Conservation (phyloP, 495 filamentous ascomycete species). For the Aspergillus cavernicola region DNA sequence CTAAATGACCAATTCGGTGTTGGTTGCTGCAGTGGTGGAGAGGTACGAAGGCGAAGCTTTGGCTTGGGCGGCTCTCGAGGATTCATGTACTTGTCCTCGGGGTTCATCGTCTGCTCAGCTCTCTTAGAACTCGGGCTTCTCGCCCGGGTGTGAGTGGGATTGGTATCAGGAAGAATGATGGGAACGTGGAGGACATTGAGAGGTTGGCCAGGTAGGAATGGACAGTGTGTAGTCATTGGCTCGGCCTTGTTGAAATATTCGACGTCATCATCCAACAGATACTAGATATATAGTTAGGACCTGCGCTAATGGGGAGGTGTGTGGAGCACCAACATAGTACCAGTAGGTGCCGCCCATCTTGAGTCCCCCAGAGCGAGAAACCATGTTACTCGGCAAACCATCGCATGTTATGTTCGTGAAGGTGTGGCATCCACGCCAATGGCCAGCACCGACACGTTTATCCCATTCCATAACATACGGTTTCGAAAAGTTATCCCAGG, state of each 20-base stretch:
- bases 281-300: slow-evolving; percentile 48
- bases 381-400: slow-evolving; percentile 53
- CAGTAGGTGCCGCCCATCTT: slow-evolving; percentile 93
- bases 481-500: slow-evolving; percentile 87
- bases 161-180: slow-evolving; percentile 53
- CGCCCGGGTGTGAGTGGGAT: slow-evolving; percentile 33
- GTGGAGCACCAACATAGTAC: slow-evolving; percentile 69
- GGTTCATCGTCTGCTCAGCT: slow-evolving; percentile 68
- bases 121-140: slow-evolving; percentile 35
- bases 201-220: slow-evolving; percentile 78
- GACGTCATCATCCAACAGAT: slow-evolving; percentile 68
- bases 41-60: slow-evolving; percentile 51
- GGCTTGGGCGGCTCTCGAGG: slow-evolving; percentile 60
- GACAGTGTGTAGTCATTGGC: slow-evolving; percentile 73
- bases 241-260: slow-evolving; percentile 69
- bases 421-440: slow-evolving; percentile 81
- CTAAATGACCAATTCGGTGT: slow-evolving; percentile 24
- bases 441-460: slow-evolving; percentile 58
- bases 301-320: background rate
- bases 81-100: slow-evolving; percentile 68
- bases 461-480: slow-evolving; percentile 78
- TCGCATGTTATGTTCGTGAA: slow-evolving; percentile 84
- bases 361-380: slow-evolving; percentile 69
- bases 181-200: slow-evolving; percentile 82
- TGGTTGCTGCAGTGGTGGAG: slow-evolving; percentile 46